Evolutionary conservation across 2,329 filamentous ascomycete species (phyloP).

Genomic region (Geosmithia putterillii): DNA sequence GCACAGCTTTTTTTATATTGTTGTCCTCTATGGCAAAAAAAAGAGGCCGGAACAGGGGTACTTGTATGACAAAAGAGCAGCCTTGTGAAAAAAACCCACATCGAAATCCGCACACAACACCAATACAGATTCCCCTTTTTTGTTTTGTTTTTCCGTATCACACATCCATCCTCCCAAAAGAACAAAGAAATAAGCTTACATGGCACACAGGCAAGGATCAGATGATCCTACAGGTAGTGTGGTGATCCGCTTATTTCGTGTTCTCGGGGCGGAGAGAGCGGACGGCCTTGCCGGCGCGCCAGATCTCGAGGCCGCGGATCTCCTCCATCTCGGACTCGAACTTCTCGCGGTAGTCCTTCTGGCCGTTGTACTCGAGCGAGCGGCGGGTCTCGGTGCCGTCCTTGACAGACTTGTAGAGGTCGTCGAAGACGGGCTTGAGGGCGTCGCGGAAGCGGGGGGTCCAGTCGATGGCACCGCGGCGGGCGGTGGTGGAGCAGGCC

Average conservation of each 20-base stretch:
- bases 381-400: constrained; percentile 90
- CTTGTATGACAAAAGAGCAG: background rate
- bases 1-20: background rate
- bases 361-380: constrained; percentile 93
- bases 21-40: background rate
- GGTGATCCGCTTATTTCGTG: constrained; percentile 47
- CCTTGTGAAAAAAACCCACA: background rate
- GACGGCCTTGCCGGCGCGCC: constrained; percentile 96
- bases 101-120: constrained; percentile 1
- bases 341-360: constrained; percentile 90
- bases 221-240: background rate
- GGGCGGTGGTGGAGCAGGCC: constrained; percentile 96
- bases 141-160: background rate
- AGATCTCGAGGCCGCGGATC: constrained; percentile 97
- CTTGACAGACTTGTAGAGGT: constrained; percentile 86
- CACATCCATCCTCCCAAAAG: background rate
- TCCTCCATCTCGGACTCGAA: constrained; percentile 98
- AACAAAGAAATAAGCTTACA: too few species aligned
- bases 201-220: background rate
- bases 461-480: constrained; percentile 98
- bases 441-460: constrained; percentile 93
- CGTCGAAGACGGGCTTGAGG: constrained; percentile 97
- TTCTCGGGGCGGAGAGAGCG: constrained; percentile 82
- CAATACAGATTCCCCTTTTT: background rate
- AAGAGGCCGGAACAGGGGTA: too few species aligned